Conservation (phyloP, 2,329 filamentous ascomycete species). For the Paraphaeosphaeria sporulosa region DNA sequence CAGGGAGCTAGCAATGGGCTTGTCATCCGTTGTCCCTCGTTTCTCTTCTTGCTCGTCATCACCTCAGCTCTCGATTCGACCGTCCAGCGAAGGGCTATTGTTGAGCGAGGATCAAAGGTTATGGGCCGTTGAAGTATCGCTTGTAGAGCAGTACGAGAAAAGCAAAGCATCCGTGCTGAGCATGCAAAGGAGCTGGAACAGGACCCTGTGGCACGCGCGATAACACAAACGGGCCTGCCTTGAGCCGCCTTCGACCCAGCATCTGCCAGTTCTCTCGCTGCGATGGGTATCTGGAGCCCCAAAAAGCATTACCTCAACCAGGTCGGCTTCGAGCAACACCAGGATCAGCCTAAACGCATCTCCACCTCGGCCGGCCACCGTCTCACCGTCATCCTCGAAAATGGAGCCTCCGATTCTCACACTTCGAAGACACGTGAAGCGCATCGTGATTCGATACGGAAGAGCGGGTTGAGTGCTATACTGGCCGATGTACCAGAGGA, state of each 20-base stretch:
- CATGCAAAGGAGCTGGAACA: constrained; percentile 18
- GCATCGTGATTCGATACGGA: constrained; percentile 29
- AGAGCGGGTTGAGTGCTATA: constrained; percentile 31
- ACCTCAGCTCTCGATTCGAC: background rate
- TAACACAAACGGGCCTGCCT: constrained; percentile 14
- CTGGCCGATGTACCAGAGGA: constrained; percentile 43
- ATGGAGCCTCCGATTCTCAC: constrained; percentile 26
- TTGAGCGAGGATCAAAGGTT: background rate
- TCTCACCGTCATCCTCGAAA: constrained; percentile 52
- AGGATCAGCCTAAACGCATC: constrained; percentile 47
- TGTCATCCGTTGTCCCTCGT: constrained; percentile 4
- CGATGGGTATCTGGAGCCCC: constrained; percentile 37
- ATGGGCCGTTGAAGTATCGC: constrained; percentile 1
- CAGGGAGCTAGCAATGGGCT: constrained; percentile 2
- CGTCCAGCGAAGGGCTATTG: no score
- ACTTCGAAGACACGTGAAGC: constrained; percentile 22
- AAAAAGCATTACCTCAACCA: constrained; percentile 35
- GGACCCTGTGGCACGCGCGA: constrained; percentile 11
- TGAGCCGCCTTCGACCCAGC: background rate
- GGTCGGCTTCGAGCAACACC: constrained; percentile 34
- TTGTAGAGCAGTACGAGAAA: background rate
- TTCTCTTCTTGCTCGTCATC: constrained; percentile 3
- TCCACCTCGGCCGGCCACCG: constrained; percentile 53
- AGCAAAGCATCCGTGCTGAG: constrained; percentile 12
- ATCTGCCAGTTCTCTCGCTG: background rate